Conservation (phyloP, 2,329 filamentous ascomycete species). For the Phialocephala subalpina region DNA sequence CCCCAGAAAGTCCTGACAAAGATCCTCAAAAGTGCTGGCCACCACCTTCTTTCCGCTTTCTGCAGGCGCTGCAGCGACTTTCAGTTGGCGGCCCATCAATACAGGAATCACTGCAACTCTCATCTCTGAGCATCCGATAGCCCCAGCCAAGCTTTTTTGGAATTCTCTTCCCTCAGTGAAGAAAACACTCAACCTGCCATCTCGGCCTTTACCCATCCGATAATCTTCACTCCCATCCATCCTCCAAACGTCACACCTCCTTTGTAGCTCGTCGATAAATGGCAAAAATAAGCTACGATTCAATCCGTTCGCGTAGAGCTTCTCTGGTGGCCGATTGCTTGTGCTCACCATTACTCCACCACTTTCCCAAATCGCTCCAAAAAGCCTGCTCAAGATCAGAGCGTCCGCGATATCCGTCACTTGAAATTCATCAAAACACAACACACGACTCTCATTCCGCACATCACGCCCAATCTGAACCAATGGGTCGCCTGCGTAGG, state of each 20-base stretch:
- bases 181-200: slow-evolving; percentile 10
- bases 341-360: slow-evolving; percentile 19
- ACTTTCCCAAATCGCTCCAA: slow-evolving; percentile 22
- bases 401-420: slow-evolving; percentile 29
- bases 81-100: slow-evolving; percentile 16
- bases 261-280: slow-evolving; percentile 22
- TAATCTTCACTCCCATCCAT: slow-evolving; percentile 28
- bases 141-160: not conserved
- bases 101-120: slow-evolving; percentile 16
- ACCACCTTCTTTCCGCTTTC: not conserved
- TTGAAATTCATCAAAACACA: slow-evolving; percentile 28
- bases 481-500: slow-evolving; percentile 17
- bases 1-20: slow-evolving; percentile 21
- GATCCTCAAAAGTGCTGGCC: slow-evolving; percentile 21
- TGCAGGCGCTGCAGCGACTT: not conserved
- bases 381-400: slow-evolving; percentile 23
- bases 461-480: slow-evolving; percentile 19
- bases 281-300: slow-evolving; percentile 25
- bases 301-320: slow-evolving; percentile 25
- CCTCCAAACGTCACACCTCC: slow-evolving; percentile 24
- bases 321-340: slow-evolving; percentile 21
- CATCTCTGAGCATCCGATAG: slow-evolving; percentile 3
- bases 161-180: slow-evolving; percentile 10
- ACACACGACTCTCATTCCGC: slow-evolving; percentile 16
- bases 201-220: slow-evolving; percentile 12